Evolutionary conservation across 441 rosid species (phyloP).

Genomic region (Brassica hybrid): DNA sequence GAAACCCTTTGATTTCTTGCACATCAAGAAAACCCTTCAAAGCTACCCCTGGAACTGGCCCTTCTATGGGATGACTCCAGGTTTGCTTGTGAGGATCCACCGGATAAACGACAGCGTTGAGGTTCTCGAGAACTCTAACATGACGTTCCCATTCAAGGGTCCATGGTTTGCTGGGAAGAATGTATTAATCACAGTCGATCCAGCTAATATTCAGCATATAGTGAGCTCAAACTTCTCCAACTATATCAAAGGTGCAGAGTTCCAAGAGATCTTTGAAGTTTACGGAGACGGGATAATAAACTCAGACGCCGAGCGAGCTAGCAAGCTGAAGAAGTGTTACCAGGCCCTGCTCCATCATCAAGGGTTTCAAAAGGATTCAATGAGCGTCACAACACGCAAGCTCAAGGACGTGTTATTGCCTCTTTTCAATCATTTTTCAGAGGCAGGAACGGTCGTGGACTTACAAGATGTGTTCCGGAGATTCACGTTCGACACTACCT

Average conservation of each 20-base stretch:
- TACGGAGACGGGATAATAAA: too few relatives aligned
- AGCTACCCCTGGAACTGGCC: constrained; percentile 18
- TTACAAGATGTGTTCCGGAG: constrained; percentile 35
- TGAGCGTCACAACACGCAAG: too few relatives aligned
- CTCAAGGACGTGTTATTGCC: too few relatives aligned
- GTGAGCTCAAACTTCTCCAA: constrained; percentile 12
- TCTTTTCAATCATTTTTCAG: too few relatives aligned
- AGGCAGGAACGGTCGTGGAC: not conserved
- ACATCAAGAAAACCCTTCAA: not conserved
- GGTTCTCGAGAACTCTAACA: constrained; percentile 10
- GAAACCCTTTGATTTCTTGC: not conserved
- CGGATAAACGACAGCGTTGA: constrained; percentile 5
- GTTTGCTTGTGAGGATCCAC: constrained; percentile 5
- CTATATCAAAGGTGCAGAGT: not conserved
- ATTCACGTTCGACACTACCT: constrained; percentile 39
- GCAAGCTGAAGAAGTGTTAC: too few relatives aligned
- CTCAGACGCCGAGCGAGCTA: too few relatives aligned
- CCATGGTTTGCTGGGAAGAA: not conserved
- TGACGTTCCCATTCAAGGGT: constrained; percentile 34
- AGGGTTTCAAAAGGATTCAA: too few relatives aligned
- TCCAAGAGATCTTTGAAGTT: too few relatives aligned
- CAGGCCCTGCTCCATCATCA: too few relatives aligned
- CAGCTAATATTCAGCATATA: constrained; percentile 43
- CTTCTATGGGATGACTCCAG: not conserved
- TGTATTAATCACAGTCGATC: constrained; percentile 21